Percentiles rank a stretch among this genome's conserved stretches.
phyloP scores from a whole-genome alignment of 768 basidiomycete genomes.

The Tricholomella constricta region DNA sequence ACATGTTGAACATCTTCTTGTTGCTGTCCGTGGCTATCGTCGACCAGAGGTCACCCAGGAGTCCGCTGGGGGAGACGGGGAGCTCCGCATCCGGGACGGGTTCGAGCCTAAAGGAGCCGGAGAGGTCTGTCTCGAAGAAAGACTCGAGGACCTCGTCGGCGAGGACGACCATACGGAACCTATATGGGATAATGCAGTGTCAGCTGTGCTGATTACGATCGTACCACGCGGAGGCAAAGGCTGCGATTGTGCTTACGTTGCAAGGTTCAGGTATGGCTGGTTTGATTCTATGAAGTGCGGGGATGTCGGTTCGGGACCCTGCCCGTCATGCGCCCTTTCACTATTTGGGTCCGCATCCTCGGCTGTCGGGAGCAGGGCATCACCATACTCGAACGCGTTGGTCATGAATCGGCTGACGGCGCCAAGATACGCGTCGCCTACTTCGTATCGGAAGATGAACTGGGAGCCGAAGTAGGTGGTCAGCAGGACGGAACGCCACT shows the following conservation, averaged over 20 bases:
- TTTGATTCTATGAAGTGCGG: constrained; percentile 66
- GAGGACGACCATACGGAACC: constrained; percentile 98
- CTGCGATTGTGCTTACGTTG: constrained; percentile 56
- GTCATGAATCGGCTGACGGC: constrained; percentile 97
- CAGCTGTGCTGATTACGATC: not conserved
- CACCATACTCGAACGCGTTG: constrained; percentile 97
- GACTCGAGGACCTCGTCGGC: constrained; percentile 96
- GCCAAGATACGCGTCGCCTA: constrained; percentile 95
- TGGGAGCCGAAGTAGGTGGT: constrained; percentile 30
- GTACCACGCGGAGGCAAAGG: not conserved
- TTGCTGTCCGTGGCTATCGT: constrained; percentile 89
- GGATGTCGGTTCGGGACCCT: constrained; percentile 34
- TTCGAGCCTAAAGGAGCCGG: constrained; percentile 83
- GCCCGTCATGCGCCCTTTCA: constrained; percentile 9
- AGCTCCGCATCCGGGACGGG: constrained; percentile 69
- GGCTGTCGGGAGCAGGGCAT: constrained; percentile 74
- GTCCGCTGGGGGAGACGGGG: constrained; percentile 55
- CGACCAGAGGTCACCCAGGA: constrained; percentile 86
- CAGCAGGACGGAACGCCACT: not conserved
- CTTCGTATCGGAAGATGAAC: constrained; percentile 98
- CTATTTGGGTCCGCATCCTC: constrained; percentile 22
- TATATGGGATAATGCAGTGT: constrained; percentile 27
- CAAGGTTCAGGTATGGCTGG: constrained; percentile 90
- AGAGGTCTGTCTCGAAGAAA: constrained; percentile 93
- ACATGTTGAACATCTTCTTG: constrained; percentile 89